phyloP scores from a whole-genome alignment of 106 monocot genomes.

The Iris macrosiphon region DNA sequence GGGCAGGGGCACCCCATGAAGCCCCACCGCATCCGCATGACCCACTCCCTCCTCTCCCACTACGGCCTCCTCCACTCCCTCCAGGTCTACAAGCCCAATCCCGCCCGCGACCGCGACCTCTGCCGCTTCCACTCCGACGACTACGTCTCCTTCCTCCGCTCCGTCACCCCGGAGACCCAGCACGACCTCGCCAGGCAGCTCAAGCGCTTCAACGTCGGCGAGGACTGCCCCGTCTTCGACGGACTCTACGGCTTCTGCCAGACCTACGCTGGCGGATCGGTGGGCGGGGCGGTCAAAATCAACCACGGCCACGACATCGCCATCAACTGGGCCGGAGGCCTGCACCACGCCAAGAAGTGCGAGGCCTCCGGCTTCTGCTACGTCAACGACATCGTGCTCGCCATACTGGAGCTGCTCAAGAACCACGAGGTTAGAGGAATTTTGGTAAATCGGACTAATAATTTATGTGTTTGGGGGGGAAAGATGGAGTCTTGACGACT shows the following conservation, averaged over 20 bases:
- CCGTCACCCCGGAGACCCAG: conserved; percentile 65
- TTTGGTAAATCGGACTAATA: background rate
- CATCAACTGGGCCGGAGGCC: conserved; percentile 64
- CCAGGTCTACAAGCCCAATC: conserved; percentile 46
- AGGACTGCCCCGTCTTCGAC: conserved; percentile 73
- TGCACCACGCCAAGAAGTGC: conserved; percentile 74
- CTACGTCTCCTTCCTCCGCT: conserved; percentile 50
- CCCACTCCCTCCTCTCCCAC: conserved; percentile 55
- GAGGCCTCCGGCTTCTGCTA: conserved; percentile 80
- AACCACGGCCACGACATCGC: conserved; percentile 70
- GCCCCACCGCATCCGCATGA: conserved; percentile 74
- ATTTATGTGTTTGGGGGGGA: background rate
- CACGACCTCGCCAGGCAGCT: conserved; percentile 53
- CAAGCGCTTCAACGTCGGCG: conserved; percentile 65
- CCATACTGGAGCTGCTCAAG: conserved; percentile 62
- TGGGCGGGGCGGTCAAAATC: conserved; percentile 61
- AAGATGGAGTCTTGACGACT: background rate
- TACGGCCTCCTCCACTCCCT: conserved; percentile 47
- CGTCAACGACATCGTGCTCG: conserved; percentile 71
- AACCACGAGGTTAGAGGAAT: conserved; percentile 32
- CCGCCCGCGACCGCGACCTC: conserved; percentile 58
- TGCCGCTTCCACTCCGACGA: conserved; percentile 74
- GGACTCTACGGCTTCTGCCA: conserved; percentile 59
- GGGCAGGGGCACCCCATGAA: conserved; percentile 83
- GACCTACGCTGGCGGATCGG: conserved; percentile 64